Percentiles rank a stretch among this genome's conserved stretches.
Conservation (phyloP, 163 green algal species). For the Chlamydomonas reinhardtii region DNA sequence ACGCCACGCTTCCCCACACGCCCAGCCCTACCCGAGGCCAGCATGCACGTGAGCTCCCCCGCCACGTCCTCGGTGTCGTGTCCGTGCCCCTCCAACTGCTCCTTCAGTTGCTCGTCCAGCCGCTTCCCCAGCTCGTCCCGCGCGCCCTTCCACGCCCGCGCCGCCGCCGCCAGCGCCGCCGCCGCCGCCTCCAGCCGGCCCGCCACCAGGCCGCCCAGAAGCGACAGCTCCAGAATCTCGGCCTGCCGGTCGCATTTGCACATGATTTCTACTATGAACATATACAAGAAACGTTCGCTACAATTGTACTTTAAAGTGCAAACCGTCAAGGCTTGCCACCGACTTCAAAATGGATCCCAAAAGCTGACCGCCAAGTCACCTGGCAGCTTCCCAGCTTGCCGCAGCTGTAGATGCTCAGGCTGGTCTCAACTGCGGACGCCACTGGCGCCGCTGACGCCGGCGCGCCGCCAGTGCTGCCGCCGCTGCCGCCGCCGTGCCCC, state of each 20-base stretch:
- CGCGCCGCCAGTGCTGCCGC: neutral
- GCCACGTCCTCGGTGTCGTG: slow-evolving; percentile 38
- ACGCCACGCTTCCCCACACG: too few relatives aligned
- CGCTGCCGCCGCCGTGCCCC: neutral
- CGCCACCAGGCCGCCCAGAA: slow-evolving; percentile 49
- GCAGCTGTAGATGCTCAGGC: slow-evolving; percentile 24
- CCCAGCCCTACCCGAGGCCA: slow-evolving; percentile 41
- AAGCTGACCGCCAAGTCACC: too few relatives aligned
- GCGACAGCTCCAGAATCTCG: slow-evolving; percentile 62
- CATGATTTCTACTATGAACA: too few relatives aligned
- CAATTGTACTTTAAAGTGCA: too few relatives aligned
- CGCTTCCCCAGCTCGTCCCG: slow-evolving; percentile 56
- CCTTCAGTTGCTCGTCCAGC: slow-evolving; percentile 49
- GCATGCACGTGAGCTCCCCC: slow-evolving; percentile 48
- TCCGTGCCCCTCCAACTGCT: slow-evolving; percentile 39
- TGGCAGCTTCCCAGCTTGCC: slow-evolving; percentile 35
- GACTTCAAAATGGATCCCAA: too few relatives aligned
- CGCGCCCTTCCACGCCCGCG: slow-evolving; percentile 52
- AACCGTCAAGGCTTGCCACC: too few relatives aligned
- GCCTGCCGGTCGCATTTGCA: too few relatives aligned
- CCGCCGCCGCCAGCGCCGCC: slow-evolving; percentile 40
- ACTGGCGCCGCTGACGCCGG: neutral
- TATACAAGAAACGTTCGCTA: too few relatives aligned
- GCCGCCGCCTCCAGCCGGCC: slow-evolving; percentile 51
- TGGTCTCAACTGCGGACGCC: neutral